Conservation (phyloP, 2,329 filamentous ascomycete species). For the Domatiomyces globalis region DNA sequence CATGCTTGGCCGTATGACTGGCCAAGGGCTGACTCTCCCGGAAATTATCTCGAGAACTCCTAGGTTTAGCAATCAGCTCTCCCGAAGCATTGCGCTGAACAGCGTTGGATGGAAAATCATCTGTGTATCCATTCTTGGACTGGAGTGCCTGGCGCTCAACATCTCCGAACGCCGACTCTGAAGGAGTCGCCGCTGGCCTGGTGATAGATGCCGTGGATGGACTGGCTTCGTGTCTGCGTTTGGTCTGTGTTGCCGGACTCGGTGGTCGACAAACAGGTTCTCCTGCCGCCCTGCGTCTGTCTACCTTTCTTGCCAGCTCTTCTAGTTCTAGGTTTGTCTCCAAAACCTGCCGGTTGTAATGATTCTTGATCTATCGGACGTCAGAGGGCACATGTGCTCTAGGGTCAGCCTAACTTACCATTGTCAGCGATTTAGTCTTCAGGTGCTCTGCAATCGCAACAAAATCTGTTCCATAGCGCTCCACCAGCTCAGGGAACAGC, state of each 20-base stretch:
- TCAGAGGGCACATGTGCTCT: slow-evolving; percentile 2
- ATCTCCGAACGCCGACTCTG: slow-evolving; percentile 23
- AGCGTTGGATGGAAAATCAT: slow-evolving; percentile 14
- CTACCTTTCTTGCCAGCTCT: slow-evolving; percentile 28
- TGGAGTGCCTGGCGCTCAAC: slow-evolving; percentile 25
- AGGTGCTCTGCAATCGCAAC: slow-evolving; percentile 36
- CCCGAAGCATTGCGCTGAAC: slow-evolving; percentile 9
- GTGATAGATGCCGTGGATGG: slow-evolving; percentile 24
- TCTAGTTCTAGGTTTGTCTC: slow-evolving; percentile 33
- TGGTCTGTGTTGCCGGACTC: slow-evolving; percentile 28
- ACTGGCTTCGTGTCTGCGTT: slow-evolving; percentile 35
- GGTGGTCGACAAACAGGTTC: slow-evolving; percentile 32
- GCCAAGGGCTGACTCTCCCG: slow-evolving; percentile 7
- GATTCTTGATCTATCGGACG: slow-evolving; percentile 33
- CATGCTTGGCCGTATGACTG: neutral
- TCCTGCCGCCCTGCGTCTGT: slow-evolving; percentile 31
- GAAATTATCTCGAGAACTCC: slow-evolving; percentile 4
- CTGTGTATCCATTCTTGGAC: slow-evolving; percentile 20
- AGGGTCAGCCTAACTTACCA: slow-evolving; percentile 26
- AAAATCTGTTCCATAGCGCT: slow-evolving; percentile 36
- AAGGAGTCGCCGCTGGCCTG: slow-evolving; percentile 19
- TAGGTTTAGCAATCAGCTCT: slow-evolving; percentile 11
- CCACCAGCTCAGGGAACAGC: slow-evolving; percentile 33
- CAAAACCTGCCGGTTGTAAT: slow-evolving; percentile 32
- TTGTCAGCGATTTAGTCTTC: slow-evolving; percentile 39